Conservation (phyloP, 2,329 filamentous ascomycete species). For the Drechslerella coelobrocha region DNA sequence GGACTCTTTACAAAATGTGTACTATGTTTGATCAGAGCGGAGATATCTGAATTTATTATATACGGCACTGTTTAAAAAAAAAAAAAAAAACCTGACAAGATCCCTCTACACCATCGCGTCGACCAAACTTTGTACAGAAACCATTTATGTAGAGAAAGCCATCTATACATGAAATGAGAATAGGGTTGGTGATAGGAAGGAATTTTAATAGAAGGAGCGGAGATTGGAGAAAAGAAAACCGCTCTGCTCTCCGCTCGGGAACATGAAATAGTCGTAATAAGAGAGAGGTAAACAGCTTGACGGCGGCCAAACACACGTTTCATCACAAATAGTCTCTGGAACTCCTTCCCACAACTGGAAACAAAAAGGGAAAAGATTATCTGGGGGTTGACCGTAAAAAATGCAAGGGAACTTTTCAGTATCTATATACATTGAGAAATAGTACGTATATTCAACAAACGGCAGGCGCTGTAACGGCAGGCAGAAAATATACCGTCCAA, state of each 20-base stretch:
- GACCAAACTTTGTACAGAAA: slow-evolving; percentile 34
- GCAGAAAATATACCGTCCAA: slow-evolving; percentile 52
- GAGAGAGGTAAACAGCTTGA: slow-evolving; percentile 54
- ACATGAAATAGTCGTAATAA: slow-evolving; percentile 54
- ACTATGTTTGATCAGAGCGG: slow-evolving; percentile 36
- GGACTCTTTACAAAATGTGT: too few species aligned
- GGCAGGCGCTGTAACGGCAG: neutral
- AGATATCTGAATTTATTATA: slow-evolving; percentile 51
- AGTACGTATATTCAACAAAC: slow-evolving; percentile 36
- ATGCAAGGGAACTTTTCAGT: slow-evolving; percentile 46
- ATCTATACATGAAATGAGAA: slow-evolving; percentile 40
- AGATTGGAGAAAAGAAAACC: slow-evolving; percentile 5
- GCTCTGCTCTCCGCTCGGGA: slow-evolving; percentile 36
- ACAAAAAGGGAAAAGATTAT: slow-evolving; percentile 54
- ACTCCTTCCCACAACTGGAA: slow-evolving; percentile 50
- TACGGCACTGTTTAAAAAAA: slow-evolving; percentile 30
- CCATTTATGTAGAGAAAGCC: slow-evolving; percentile 48
- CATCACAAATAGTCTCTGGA: slow-evolving; percentile 49
- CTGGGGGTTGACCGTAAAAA: slow-evolving; percentile 52
- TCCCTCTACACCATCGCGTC: slow-evolving; percentile 28
- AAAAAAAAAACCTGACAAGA: slow-evolving; percentile 43
- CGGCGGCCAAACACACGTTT: slow-evolving; percentile 52
- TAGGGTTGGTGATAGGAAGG: slow-evolving; percentile 7
- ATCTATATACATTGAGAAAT: slow-evolving; percentile 50
- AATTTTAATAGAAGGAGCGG: slow-evolving; percentile 24